Percentiles rank a stretch among this genome's conserved stretches.
These are phyloP conservation scores for Cytospora piceicola DNA, from an alignment of 2,329 filamentous ascomycete species.

Conservation along the genomic window DNA sequence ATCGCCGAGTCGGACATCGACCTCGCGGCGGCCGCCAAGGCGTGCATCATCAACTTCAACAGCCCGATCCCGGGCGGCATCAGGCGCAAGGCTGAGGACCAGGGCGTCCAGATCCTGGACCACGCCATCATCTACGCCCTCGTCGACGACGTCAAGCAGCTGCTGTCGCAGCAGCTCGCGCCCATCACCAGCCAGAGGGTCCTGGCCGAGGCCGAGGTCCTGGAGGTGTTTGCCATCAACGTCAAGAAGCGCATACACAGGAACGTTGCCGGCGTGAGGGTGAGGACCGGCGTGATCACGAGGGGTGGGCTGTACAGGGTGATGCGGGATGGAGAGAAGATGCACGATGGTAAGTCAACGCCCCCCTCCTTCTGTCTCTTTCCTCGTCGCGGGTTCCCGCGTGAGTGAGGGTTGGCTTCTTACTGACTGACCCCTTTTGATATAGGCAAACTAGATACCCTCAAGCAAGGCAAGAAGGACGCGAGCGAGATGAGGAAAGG, in stretches of 20 bases:
- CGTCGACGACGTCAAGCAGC: slow-evolving; percentile 70
- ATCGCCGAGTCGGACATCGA: slow-evolving; percentile 88
- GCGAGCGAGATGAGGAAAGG: slow-evolving; percentile 88
- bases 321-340: slow-evolving; percentile 66
- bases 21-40: slow-evolving; percentile 77
- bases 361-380: slow-evolving; percentile 4
- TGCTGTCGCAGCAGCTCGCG: slow-evolving; percentile 71
- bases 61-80: slow-evolving; percentile 69
- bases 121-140: slow-evolving; percentile 86
- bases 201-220: slow-evolving; percentile 84
- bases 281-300: slow-evolving; percentile 77
- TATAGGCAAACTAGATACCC: slow-evolving; percentile 74
- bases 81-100: slow-evolving; percentile 67
- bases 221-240: slow-evolving; percentile 83
- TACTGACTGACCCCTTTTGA: slow-evolving; percentile 32
- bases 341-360: slow-evolving; percentile 77
- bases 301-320: slow-evolving; percentile 71
- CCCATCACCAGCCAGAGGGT: slow-evolving; percentile 71
- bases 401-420: slow-evolving; percentile 11
- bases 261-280: slow-evolving; percentile 84
- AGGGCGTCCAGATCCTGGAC: slow-evolving; percentile 77
- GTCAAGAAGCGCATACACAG: slow-evolving; percentile 70
- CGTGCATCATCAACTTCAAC: slow-evolving; percentile 87
- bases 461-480: slow-evolving; percentile 94
- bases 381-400: neutral